Base-by-base conservation (phyloP, 129 eudicot genomes). In the Artemisia tridentata region DNA sequence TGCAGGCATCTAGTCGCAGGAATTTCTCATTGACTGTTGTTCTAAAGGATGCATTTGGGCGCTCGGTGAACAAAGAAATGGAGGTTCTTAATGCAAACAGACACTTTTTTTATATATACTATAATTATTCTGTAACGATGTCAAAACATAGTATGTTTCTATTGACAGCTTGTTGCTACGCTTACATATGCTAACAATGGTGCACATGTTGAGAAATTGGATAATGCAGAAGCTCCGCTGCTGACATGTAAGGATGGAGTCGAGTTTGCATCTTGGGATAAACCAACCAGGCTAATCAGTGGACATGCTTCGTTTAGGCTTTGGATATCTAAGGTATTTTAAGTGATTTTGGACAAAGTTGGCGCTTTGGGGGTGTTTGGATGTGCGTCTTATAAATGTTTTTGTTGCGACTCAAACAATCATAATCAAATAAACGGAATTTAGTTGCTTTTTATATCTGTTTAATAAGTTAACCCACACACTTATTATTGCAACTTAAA, bases 271-370 rank as follows among this genome's bases (percentile, higher is more conserved):
- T 79, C 96, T 67, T 81, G 82, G 76, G 95, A 88, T 69, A 86
- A 80, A 73, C 95, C 96, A 59, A 86, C 84, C 80, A 86, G 84
- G 84, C 67, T 89, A 67, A 65, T 73, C 19, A 81, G 77, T 38
- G 96, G 98, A 0, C 95, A 83, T 75, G 95, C 96, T 67, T 86
- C 89, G 10, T 88, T 92, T 78, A 88, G 85, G 78, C 88, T 92
- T 70, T 88, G 84, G 76, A 88, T 92, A 68, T 79, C 98, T 56
- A 95, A 84, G 97, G 97, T 91, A 81, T 65, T 68, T 5, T 61
- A 43, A 57, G 63, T 57, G 16, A 57, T 57, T 70, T 70, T 14
- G 67, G 57, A 21, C 8, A 46, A 57, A 15, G 4, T 10, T 57
- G 16, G 4, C 47, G 7, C 47, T 61, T 61, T 29, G 9, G 18